Percentiles rank a stretch among this genome's conserved stretches.
These are phyloP conservation scores for Podospora bellae-mahoneyi DNA, from an alignment of 495 filamentous ascomycete species.

Conservation along the genomic window DNA sequence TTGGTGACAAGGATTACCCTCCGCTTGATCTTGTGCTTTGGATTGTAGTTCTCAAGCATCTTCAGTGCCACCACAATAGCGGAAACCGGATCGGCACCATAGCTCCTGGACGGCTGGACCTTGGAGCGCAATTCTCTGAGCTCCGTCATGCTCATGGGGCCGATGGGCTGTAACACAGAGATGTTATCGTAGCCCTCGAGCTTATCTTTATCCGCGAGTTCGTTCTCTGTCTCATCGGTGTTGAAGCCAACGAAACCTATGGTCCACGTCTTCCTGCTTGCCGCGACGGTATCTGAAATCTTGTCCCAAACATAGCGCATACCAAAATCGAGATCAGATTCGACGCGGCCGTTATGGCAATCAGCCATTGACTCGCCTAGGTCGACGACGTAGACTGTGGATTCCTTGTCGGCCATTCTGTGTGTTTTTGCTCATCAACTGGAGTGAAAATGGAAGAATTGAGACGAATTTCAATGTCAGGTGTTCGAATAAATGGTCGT, in stretches of 20 bases:
- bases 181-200: conserved; percentile 74
- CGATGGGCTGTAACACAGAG: conserved; percentile 65
- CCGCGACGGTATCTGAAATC: conserved; percentile 78
- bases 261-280: conserved; percentile 74
- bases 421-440: not conserved
- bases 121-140: conserved; percentile 59
- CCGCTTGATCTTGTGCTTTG: conserved; percentile 82
- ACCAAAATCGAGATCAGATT: conserved; percentile 83
- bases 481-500: too few species aligned
- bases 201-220: conserved; percentile 46
- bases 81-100: conserved; percentile 74
- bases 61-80: conserved; percentile 79
- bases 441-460: not conserved
- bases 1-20: conserved; percentile 84
- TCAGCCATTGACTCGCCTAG: conserved; percentile 79
- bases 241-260: conserved; percentile 79
- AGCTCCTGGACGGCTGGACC: conserved; percentile 60
- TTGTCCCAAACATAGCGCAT: conserved; percentile 97
- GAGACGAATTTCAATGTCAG: not conserved
- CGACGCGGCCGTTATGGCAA: conserved; percentile 63
- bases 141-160: conserved; percentile 68
- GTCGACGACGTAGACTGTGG: conserved; percentile 88
- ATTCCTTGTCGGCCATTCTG: conserved; percentile 89
- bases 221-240: conserved; percentile 74
- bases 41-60: conserved; percentile 80